These are phyloP conservation scores for Pleurotus ostreatus DNA, from an alignment of 768 basidiomycete species.

Conservation along the genomic window DNA sequence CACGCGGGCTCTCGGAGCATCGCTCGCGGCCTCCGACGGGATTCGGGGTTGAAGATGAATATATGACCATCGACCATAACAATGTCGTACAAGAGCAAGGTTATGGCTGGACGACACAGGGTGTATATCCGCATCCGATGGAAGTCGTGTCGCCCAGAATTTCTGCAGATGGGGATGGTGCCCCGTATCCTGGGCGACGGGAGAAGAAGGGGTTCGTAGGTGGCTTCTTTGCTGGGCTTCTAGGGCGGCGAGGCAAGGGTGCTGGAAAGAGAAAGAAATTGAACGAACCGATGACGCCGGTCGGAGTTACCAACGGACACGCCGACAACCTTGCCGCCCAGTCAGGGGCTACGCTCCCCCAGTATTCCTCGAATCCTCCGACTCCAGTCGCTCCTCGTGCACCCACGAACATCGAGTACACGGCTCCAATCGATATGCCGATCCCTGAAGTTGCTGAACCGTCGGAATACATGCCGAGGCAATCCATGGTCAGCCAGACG, in stretches of 20 bases:
- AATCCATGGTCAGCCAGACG: background rate
- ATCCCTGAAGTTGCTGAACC: conserved; percentile 1
- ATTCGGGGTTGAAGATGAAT: background rate
- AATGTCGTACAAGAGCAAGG: background rate
- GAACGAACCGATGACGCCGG: background rate
- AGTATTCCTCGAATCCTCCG: background rate
- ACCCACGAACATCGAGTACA: background rate
- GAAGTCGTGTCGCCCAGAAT: background rate
- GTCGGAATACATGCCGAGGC: background rate
- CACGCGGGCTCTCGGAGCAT: background rate
- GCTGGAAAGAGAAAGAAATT: background rate
- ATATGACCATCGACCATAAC: background rate
- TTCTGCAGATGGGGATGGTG: background rate
- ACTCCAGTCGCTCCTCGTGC: background rate
- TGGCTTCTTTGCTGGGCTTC: background rate
- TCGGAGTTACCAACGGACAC: background rate
- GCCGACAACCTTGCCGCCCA: background rate
- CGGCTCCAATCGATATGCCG: background rate
- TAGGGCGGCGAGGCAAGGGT: background rate
- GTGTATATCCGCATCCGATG: conserved; percentile 2
- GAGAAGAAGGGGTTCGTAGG: conserved; percentile 1
- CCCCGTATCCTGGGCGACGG: background rate
- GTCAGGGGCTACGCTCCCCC: background rate
- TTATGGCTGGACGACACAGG: background rate
- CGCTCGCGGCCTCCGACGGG: background rate